A percentile compares a stretch with the other conserved stretches of the same genome.
Conservation (phyloP, 139 green algal species). For the Ettlia oleoabundans region DNA sequence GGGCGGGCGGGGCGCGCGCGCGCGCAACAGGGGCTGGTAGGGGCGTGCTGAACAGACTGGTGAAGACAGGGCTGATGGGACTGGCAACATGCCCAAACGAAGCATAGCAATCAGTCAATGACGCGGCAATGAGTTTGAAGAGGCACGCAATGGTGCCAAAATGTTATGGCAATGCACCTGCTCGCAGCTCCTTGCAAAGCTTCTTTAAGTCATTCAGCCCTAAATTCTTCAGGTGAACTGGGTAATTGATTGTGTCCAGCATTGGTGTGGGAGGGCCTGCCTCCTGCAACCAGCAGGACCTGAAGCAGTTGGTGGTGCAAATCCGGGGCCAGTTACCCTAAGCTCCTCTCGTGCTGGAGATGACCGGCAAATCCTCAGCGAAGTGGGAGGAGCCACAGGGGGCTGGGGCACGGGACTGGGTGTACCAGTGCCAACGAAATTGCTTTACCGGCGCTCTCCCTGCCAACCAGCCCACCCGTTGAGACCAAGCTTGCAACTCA, state of each 20-base stretch:
- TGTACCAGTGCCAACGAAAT: too few relatives aligned
- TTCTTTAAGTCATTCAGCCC: conserved; percentile 87
- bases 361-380: not conserved
- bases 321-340: not conserved
- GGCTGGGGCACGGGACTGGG: too few relatives aligned
- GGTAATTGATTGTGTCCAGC: conserved; percentile 98
- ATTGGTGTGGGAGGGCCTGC: conserved; percentile 87
- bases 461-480: too few relatives aligned
- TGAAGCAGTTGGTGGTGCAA: not conserved
- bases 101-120: too few relatives aligned
- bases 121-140: too few relatives aligned
- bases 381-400: not conserved
- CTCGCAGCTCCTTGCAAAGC: conserved; percentile 95
- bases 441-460: not conserved
- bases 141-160: too few relatives aligned
- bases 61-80: too few relatives aligned
- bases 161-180: conserved; percentile 20
- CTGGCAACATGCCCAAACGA: too few relatives aligned
- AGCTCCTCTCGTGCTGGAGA: not conserved
- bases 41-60: too few relatives aligned
- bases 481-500: conserved; percentile 22
- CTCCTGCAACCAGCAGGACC: conserved; percentile 55
- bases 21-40: too few relatives aligned
- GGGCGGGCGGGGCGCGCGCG: too few relatives aligned
- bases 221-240: conserved; percentile 99